phyloP scores from a whole-genome alignment of 768 basidiomycete genomes.

The Termitomyces sp. region DNA sequence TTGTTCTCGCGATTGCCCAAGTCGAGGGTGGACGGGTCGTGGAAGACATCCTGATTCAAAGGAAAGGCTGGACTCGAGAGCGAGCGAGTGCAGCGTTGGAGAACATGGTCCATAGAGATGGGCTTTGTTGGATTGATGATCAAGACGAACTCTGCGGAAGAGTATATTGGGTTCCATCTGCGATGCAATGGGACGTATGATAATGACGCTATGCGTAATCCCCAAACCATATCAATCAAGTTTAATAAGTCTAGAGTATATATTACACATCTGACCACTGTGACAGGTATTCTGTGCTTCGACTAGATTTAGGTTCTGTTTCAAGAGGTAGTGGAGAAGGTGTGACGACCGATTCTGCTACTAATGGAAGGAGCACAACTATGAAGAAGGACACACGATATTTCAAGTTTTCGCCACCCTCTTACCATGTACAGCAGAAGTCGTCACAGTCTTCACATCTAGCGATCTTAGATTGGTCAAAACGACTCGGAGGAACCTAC shows the following conservation, averaged over 20 bases:
- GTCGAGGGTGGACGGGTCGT: slow-evolving; percentile 65
- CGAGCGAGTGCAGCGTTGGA: slow-evolving; percentile 75
- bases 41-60: slow-evolving; percentile 50
- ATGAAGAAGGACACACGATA: slow-evolving; percentile 9
- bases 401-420: slow-evolving; percentile 7
- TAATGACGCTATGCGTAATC: neutral
- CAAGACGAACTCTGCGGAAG: slow-evolving; percentile 65
- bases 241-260: neutral
- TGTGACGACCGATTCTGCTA: neutral
- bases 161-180: slow-evolving; percentile 86
- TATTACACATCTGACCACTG: neutral
- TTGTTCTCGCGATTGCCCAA: slow-evolving; percentile 71
- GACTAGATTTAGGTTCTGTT: slow-evolving; percentile 10
- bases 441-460: slow-evolving; percentile 55
- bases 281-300: slow-evolving; percentile 5
- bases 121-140: slow-evolving; percentile 92
- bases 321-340: slow-evolving; percentile 4
- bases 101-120: slow-evolving; percentile 88
- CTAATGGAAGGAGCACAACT: neutral
- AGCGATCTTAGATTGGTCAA: slow-evolving; percentile 77
- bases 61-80: slow-evolving; percentile 74
- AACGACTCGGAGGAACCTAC: slow-evolving; percentile 76
- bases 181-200: slow-evolving; percentile 79
- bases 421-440: slow-evolving; percentile 47
- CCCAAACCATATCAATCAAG: neutral